phyloP scores from a whole-genome alignment of 75 land plant genomes.

The Adiantum capillusveneris region DNA sequence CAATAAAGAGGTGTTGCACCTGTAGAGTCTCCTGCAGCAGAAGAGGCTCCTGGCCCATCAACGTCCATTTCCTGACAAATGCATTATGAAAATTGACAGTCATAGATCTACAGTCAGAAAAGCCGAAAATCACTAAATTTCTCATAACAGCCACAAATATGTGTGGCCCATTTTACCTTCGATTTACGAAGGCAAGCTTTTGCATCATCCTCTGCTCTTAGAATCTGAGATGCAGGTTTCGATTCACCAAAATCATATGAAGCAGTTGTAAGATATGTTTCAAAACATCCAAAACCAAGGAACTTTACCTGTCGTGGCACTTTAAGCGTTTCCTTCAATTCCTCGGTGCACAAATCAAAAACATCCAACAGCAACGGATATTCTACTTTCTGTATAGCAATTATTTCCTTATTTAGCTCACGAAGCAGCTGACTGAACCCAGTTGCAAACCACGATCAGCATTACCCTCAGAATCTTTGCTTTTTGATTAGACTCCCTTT shows the following conservation, averaged over 20 bases:
- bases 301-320: slow-evolving; percentile 60
- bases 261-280: too few relatives aligned
- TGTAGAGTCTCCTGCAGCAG: slow-evolving; percentile 9
- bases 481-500: slow-evolving; percentile 91
- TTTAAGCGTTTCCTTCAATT: slow-evolving; percentile 60
- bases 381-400: slow-evolving; percentile 69
- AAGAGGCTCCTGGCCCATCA: slow-evolving; percentile 10
- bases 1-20: not conserved
- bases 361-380: slow-evolving; percentile 92
- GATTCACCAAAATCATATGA: too few relatives aligned
- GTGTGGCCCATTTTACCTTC: too few relatives aligned
- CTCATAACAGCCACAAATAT: too few relatives aligned
- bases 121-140: too few relatives aligned
- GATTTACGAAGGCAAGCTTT: slow-evolving; percentile 20
- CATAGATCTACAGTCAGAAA: too few relatives aligned
- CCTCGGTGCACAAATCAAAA: slow-evolving; percentile 86
- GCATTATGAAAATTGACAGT: too few relatives aligned
- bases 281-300: not conserved
- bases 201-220: slow-evolving; percentile 17
- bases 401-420: not conserved
- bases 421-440: not conserved
- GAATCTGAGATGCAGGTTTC: not conserved
- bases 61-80: slow-evolving; percentile 8
- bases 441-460: not conserved
- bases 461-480: slow-evolving; percentile 90